Conservation (phyloP, 129 eudicot species). For the Artemisia annua region DNA sequence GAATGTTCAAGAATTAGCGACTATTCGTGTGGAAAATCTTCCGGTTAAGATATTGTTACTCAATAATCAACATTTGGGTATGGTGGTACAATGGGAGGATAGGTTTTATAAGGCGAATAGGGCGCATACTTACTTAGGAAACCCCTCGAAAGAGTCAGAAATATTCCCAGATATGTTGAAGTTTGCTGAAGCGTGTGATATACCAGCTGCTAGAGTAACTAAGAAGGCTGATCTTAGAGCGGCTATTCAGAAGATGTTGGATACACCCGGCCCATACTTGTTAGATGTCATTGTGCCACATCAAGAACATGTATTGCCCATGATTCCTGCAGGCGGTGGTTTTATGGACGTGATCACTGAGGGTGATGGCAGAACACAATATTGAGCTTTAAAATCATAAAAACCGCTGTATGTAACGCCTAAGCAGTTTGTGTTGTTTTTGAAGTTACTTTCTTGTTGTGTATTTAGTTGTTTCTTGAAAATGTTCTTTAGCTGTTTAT, state of each 20-base stretch:
- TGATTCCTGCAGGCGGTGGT: conserved; percentile 60
- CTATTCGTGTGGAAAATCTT: conserved; percentile 60
- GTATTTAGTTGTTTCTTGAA: conserved; percentile 25
- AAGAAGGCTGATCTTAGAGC: conserved; percentile 38
- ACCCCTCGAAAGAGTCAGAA: conserved; percentile 38
- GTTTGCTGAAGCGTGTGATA: conserved; percentile 54
- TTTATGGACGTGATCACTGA: conserved; percentile 46
- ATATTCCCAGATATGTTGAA: conserved; percentile 56
- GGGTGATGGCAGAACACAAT: conserved; percentile 48
- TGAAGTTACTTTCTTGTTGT: conserved; percentile 29
- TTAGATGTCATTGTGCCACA: conserved; percentile 56
- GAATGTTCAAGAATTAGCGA: conserved; percentile 80
- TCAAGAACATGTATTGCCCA: conserved; percentile 62
- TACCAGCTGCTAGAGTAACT: conserved; percentile 49
- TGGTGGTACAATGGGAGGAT: conserved; percentile 65
- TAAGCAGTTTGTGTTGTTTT: conserved; percentile 31
- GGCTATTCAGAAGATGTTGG: conserved; percentile 50
- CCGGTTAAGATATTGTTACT: conserved; percentile 56
- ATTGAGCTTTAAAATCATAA: conserved; percentile 17
- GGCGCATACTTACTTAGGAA: conserved; percentile 54
- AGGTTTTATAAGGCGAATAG: conserved; percentile 51
- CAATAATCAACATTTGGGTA: conserved; percentile 61
- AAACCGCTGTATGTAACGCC: conserved; percentile 21
- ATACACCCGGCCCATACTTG: conserved; percentile 48
- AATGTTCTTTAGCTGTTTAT: conserved; percentile 19